Evolutionary conservation across 2,329 filamentous ascomycete genomes (phyloP).

Genomic region (Cytospora schulzeri): DNA sequence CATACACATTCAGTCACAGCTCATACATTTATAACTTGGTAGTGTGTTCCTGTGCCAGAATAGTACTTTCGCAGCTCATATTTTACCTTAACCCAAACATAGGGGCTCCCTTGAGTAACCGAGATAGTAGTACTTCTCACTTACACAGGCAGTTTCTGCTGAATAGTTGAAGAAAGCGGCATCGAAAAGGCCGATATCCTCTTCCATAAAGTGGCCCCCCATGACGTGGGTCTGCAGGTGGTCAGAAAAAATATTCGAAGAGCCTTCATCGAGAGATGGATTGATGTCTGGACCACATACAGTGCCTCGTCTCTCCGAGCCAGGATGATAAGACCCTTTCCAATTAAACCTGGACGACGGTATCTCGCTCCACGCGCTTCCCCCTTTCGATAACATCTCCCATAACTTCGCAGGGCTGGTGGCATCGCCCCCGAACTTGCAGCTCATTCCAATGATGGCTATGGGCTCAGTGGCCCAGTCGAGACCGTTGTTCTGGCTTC

Average conservation of each 20-base stretch:
- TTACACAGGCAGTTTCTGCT: neutral
- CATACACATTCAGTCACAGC: too few relatives aligned
- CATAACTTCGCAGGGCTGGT: constrained; percentile 40
- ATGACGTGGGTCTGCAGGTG: neutral
- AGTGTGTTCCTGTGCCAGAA: too few relatives aligned
- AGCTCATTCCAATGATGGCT: constrained; percentile 30
- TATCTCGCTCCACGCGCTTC: neutral
- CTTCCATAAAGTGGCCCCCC: constrained; percentile 35
- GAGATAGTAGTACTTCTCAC: too few relatives aligned
- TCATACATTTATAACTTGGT: too few relatives aligned
- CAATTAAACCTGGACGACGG: constrained; percentile 4
- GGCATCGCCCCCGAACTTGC: constrained; percentile 41
- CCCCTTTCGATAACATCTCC: constrained; percentile 32
- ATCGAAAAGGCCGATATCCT: constrained; percentile 36
- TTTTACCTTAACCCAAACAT: too few relatives aligned
- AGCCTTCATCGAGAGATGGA: neutral
- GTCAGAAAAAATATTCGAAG: too few relatives aligned
- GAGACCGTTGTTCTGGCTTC: too few relatives aligned
- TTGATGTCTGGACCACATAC: neutral
- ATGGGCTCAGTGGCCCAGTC: neutral
- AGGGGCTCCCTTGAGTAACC: too few relatives aligned
- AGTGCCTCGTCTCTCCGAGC: neutral
- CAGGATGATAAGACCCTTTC: neutral
- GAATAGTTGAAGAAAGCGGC: constrained; percentile 37
- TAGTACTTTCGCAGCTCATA: too few relatives aligned